Conservation (phyloP, 495 filamentous ascomycete species). For the Penicillium longicatenatum region DNA sequence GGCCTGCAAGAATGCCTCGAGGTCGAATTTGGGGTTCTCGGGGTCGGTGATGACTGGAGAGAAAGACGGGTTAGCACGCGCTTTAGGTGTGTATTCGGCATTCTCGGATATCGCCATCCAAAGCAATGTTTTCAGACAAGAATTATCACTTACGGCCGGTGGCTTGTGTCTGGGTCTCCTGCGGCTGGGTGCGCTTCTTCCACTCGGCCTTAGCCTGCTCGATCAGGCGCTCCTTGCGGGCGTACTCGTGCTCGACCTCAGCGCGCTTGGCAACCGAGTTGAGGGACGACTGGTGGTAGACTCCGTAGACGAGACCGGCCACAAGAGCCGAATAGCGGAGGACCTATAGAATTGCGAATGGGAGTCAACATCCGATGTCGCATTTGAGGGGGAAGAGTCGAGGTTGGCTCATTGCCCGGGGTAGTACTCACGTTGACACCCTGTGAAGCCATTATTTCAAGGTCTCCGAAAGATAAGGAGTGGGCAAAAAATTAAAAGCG, state of each 20-base stretch:
- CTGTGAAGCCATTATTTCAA: constrained; percentile 48
- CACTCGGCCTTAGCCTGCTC: constrained; percentile 88
- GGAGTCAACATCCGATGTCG: constrained; percentile 27
- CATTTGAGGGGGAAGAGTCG: constrained; percentile 18
- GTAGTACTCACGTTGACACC: constrained; percentile 52
- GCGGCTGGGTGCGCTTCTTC: constrained; percentile 67
- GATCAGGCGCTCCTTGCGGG: constrained; percentile 86
- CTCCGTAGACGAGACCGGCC: constrained; percentile 86
- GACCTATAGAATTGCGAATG: constrained; percentile 61
- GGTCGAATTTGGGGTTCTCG: constrained; percentile 82
- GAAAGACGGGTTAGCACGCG: constrained; percentile 23
- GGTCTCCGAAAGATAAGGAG: constrained; percentile 27
- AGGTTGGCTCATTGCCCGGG: constrained; percentile 16
- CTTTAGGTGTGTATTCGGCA: constrained; percentile 3
- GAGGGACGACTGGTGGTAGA: constrained; percentile 83
- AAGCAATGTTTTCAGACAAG: neutral
- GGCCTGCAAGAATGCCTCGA: constrained; percentile 77
- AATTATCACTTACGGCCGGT: constrained; percentile 59
- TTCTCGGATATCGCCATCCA: neutral
- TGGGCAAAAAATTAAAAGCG: constrained; percentile 25
- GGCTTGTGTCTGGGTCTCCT: constrained; percentile 48
- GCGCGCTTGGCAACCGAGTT: constrained; percentile 63
- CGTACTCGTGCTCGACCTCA: constrained; percentile 73
- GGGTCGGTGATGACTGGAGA: constrained; percentile 78
- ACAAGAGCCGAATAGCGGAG: constrained; percentile 90